Base-by-base conservation (phyloP, 352 stramenopile genomes). In the Globisporangium nodosum region DNA sequence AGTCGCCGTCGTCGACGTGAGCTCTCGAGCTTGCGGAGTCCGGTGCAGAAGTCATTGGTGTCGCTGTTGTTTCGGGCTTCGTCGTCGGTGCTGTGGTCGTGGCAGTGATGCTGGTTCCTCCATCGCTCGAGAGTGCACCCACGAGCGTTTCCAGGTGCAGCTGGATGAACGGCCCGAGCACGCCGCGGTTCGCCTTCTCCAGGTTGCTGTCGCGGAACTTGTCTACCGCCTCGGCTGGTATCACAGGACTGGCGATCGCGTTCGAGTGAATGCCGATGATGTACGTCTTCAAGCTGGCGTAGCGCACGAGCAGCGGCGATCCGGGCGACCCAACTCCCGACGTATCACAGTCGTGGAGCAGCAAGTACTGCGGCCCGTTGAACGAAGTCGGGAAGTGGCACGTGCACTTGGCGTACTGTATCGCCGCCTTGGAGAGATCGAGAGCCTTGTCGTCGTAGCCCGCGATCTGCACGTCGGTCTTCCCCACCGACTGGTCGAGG, bases 321-420 rank as follows among this genome's bases (percentile, higher is more conserved):
- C 81, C 81, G 1, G 70, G 62, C 2, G 74, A 84, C 1, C 71
- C 69, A n/a, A 68, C 68, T 1, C 20, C 24, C 8, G 74, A 78
- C 9, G 78, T 79, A 49, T 89, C 76, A 35, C 81, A 89, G 54
- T 84, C 68, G 68, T 92, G 77, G 48, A 76, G 76, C 21, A 81
- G 53, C 66, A 78, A 73, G 54, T 78, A 87, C 31, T 70, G 56
- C 15, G 67, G 66, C 0, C 68, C 70, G 35, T 67, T 65, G 60
- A 81, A 82, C n/a, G 61, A 62, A 18, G 40, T 60, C 0, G 69
- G 73, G 40, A 85, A 84, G 35, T 70, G 70, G 43, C 73, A 81
- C 54, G 64, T 85, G 58, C 76, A 92, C 47, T 55, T 57, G 21
- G 72, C 61, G 54, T 71, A 86, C 52, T 70, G 61, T 51, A 85